Conservation (phyloP, 768 basidiomycete species). For the Crucibulum laeve region DNA sequence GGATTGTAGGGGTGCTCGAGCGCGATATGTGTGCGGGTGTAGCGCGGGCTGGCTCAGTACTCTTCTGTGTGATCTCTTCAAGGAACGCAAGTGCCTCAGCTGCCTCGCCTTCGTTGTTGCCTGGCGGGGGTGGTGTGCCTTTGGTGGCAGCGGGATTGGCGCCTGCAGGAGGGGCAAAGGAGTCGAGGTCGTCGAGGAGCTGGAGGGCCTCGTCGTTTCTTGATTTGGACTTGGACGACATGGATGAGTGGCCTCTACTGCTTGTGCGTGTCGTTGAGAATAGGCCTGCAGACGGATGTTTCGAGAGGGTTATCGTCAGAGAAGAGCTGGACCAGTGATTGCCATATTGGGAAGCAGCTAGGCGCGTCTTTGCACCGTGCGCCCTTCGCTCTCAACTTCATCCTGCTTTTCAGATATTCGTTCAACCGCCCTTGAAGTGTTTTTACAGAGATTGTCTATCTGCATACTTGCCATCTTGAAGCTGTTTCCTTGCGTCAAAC, state of each 20-base stretch:
- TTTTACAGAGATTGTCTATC: too few relatives aligned
- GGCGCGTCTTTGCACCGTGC: too few relatives aligned
- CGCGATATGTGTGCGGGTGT: conserved; percentile 54
- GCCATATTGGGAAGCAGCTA: too few relatives aligned
- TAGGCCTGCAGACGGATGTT: too few relatives aligned
- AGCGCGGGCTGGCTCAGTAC: conserved; percentile 67
- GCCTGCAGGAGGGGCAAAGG: conserved; percentile 44
- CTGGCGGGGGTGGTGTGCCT: conserved; percentile 12
- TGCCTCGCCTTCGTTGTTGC: conserved; percentile 57
- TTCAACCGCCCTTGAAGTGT: too few relatives aligned
- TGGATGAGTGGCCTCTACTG: conserved; percentile 11
- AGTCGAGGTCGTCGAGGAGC: conserved; percentile 93
- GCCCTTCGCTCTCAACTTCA: too few relatives aligned
- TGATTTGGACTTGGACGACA: conserved; percentile 56
- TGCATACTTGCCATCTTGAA: too few relatives aligned
- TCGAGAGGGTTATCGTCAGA: too few relatives aligned
- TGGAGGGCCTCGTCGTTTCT: conserved; percentile 87
- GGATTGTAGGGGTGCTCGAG: conserved; percentile 64
- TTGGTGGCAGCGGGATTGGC: conserved; percentile 8
- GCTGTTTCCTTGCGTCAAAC: too few relatives aligned
- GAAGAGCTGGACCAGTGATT: too few relatives aligned
- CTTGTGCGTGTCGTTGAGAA: neutral
- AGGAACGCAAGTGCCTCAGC: conserved; percentile 86
- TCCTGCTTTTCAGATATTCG: too few relatives aligned
- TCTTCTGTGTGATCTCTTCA: conserved; percentile 93